Percentiles rank a stretch among this genome's conserved stretches.
Evolutionary conservation across 192 early-diverging fungal genomes (phyloP).

Genomic region (Podila epicladia): DNA sequence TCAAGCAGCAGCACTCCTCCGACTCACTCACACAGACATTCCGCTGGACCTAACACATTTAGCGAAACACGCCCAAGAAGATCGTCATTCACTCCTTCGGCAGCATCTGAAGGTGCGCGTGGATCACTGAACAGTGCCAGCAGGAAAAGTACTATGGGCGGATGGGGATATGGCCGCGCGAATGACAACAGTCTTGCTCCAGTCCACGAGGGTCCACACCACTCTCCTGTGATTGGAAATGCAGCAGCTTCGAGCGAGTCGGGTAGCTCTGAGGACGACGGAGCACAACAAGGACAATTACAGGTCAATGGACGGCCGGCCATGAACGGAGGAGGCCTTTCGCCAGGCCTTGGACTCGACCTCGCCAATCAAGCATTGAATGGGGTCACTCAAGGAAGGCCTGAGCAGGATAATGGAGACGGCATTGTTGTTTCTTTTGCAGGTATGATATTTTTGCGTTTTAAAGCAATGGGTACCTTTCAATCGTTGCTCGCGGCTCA

Average conservation of each 20-base stretch:
- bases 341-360: slow-evolving; percentile 44
- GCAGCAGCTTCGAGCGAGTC: slow-evolving; percentile 15
- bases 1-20: slow-evolving; percentile 20
- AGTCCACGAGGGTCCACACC: slow-evolving; percentile 32
- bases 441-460: slow-evolving; percentile 25
- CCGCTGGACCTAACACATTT: slow-evolving; percentile 10
- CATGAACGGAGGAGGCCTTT: slow-evolving; percentile 15
- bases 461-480: not conserved
- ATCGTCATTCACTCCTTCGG: slow-evolving; percentile 12
- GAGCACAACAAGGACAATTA: not conserved
- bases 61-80: slow-evolving; percentile 15
- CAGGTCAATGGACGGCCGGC: slow-evolving; percentile 17
- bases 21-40: slow-evolving; percentile 10
- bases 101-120: slow-evolving; percentile 17
- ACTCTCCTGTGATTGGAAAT: slow-evolving; percentile 17
- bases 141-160: slow-evolving; percentile 29
- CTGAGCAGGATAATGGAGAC: slow-evolving; percentile 61
- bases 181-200: slow-evolving; percentile 26
- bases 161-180: slow-evolving; percentile 29
- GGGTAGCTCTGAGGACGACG: slow-evolving; percentile 30
- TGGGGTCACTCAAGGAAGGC: slow-evolving; percentile 38
- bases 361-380: slow-evolving; percentile 18
- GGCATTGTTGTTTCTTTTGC: slow-evolving; percentile 68
- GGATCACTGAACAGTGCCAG: slow-evolving; percentile 3
- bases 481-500: not conserved